Evolutionary conservation across 148 eudicot species (phyloP), one percentile per base, ranked within the genome.

Genomic region (Persicaria tinctoria): DNA sequence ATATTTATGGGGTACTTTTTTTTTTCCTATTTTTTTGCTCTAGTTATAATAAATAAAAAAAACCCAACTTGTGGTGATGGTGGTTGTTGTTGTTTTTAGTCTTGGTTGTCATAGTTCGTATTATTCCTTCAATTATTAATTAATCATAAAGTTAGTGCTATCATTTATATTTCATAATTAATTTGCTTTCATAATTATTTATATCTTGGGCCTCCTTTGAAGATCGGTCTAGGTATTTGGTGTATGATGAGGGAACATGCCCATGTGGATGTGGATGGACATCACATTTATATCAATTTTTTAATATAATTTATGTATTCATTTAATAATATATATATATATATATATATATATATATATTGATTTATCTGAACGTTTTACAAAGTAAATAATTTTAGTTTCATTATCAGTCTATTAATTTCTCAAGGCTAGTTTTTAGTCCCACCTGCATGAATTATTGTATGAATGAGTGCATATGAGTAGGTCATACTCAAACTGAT

Each of bases 391-490:
- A 54, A 54, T 54, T 54, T 50, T 18, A 27, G 44, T 27, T 20
- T 60, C 68, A 60, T 27, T 60, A 8, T 60, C 41, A 60, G 1
- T 9, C 13, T 5, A 66, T 66, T 66, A 66, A 66, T 66, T 41
- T 66, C 70, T 44, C 48, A 38, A 66, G 70, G 70, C 70, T 38
- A 66, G 70, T 13, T 66, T 66, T 12, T 41, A 66, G 70, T 66
- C 70, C 70, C 20, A 66, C 70, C 70, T 66, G 48, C 48, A 66
- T 38, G 70, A 66, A 66, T 66, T 66, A 66, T 66, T 66, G 70
- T 47, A 66, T 41, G 70, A 66, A 66, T 66, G 47, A 41, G 41
- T 32, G 47, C 44, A 41, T 47, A 66, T 66, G 17, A 66, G 12
- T 18, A 60, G 46, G 32, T 63, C 46, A 27, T 62, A 47, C 41